These are phyloP conservation scores for Monilinia laxa DNA, from an alignment of 2,329 filamentous ascomycete genomes.

Conservation along the genomic window DNA sequence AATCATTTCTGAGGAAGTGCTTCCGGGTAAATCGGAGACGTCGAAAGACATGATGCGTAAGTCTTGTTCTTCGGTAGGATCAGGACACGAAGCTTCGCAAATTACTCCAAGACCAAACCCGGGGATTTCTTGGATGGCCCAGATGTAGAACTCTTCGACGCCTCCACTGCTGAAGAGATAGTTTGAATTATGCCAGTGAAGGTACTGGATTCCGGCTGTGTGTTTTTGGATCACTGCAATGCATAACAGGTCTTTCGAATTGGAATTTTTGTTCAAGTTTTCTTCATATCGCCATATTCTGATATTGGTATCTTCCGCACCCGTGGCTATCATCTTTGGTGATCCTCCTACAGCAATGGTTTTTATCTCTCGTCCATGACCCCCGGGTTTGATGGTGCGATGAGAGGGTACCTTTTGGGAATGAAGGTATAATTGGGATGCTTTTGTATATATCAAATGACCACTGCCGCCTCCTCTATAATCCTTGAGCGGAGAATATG, in stretches of 20 bases:
- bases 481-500: slow-evolving; percentile 44
- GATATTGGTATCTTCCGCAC: slow-evolving; percentile 71
- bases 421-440: slow-evolving; percentile 51
- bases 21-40: slow-evolving; percentile 40
- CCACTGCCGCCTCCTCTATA: slow-evolving; percentile 41
- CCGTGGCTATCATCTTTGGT: slow-evolving; percentile 57
- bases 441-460: slow-evolving; percentile 74
- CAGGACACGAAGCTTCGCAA: slow-evolving; percentile 55
- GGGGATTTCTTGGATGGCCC: slow-evolving; percentile 59
- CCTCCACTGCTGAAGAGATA: slow-evolving; percentile 86
- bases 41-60: slow-evolving; percentile 82
- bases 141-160: slow-evolving; percentile 85
- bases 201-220: slow-evolving; percentile 72
- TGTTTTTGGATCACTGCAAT: slow-evolving; percentile 69
- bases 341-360: slow-evolving; percentile 47
- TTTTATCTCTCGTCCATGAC: slow-evolving; percentile 86
- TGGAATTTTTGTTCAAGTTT: background rate
- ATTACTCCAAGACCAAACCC: slow-evolving; percentile 54
- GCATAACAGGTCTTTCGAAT: slow-evolving; percentile 42
- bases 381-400: slow-evolving; percentile 60
- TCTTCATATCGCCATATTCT: slow-evolving; percentile 62
- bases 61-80: slow-evolving; percentile 57
- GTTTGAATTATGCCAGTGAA: slow-evolving; percentile 61
- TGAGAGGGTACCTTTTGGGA: slow-evolving; percentile 45
- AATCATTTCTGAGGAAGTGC: slow-evolving; percentile 2